Evolutionary conservation across 1,139 yeast species (phyloP), one percentile per base, ranked within the genome.

Genomic region (Zygoascus sp.): DNA sequence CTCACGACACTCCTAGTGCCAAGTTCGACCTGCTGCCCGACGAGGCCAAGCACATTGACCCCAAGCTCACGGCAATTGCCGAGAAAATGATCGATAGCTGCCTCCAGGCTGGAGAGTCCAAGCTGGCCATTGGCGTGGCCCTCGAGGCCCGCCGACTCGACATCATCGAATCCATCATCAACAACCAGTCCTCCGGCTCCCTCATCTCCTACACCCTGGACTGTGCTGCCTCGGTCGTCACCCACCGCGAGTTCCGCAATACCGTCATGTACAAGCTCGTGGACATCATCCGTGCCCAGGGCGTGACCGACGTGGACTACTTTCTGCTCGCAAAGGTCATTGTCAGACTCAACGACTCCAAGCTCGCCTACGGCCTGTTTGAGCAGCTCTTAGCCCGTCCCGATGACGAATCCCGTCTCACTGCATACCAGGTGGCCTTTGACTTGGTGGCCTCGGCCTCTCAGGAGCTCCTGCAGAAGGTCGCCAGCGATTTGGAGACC

Each of bases 341-440:
- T 46, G 94, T 92, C 40, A 95, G 88, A 65, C 74, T 92, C 61
- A 88, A 89, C 63, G 95, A 89, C 63, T 70, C 80, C 35, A 67
- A 71, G 13, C 74, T 86, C 56, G 95, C 96, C 3, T 73, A 77
- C 35, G 72, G 75, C 48, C 70, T 89, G 46, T 87, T 92, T 63
- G 75, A 77, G 56, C 77, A 77, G 54, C 73, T 86, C 51, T 63
- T 87, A 44, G 22, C 42, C 16, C 21, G 36, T 9, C 11, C 17
- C 34, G 45, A 40, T 16, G 36, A 62, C 39, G 62, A 64, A 5
- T 66, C 69, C 16, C 58, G 67, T 15, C 69, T 80, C 55, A 74
- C 85, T 52, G 95, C 96, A 3, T 87, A 81, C 65, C 99, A 92
- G 70, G 88, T 94, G 49, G 97, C 97, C 1, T 92, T 92, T 67